A percentile compares a stretch with the other conserved stretches of the same genome.
phyloP scores from a whole-genome alignment of 1,284 basidiomycete species.

The Puccinia novopanici region DNA sequence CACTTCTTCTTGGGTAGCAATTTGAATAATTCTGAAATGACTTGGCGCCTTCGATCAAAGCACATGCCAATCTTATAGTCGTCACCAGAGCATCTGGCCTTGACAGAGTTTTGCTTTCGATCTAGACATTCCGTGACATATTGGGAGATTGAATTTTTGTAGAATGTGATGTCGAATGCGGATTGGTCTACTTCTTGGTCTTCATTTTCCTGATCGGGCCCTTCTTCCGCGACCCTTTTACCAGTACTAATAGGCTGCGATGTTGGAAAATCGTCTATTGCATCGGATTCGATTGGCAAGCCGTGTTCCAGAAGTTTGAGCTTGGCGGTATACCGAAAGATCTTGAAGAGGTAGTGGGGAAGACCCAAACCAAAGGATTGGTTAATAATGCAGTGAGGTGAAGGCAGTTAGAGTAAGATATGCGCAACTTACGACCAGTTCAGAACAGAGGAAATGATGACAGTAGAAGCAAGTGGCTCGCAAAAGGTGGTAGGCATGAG shows the following conservation, averaged over 20 bases:
- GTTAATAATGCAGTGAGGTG: not conserved
- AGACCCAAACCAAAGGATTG: conserved; percentile 23
- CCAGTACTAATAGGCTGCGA: conserved; percentile 50
- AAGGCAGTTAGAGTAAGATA: not conserved
- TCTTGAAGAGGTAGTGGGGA: conserved; percentile 62
- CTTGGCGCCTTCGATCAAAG: conserved; percentile 80
- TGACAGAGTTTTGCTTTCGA: conserved; percentile 58
- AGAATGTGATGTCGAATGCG: conserved; percentile 69
- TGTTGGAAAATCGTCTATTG: conserved; percentile 64
- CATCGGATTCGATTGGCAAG: conserved; percentile 77
- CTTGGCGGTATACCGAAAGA: conserved; percentile 81
- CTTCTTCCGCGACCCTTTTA: conserved; percentile 54
- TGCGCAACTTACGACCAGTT: conserved; percentile 73
- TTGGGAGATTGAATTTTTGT: conserved; percentile 65
- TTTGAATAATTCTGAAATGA: conserved; percentile 83
- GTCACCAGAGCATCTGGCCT: conserved; percentile 64
- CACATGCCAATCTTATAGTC: conserved; percentile 85
- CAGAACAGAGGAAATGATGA: conserved; percentile 82
- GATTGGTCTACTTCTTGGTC: conserved; percentile 61
- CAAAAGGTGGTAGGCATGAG: conserved; percentile 83
- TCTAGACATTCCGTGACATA: conserved; percentile 72
- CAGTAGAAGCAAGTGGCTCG: conserved; percentile 93
- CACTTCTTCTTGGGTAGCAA: too few relatives aligned
- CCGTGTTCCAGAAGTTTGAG: conserved; percentile 87
- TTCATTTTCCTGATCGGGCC: conserved; percentile 58